Conservation (phyloP, 176 grass and related monocot genomes). For the Puccinellia tenuiflora region DNA sequence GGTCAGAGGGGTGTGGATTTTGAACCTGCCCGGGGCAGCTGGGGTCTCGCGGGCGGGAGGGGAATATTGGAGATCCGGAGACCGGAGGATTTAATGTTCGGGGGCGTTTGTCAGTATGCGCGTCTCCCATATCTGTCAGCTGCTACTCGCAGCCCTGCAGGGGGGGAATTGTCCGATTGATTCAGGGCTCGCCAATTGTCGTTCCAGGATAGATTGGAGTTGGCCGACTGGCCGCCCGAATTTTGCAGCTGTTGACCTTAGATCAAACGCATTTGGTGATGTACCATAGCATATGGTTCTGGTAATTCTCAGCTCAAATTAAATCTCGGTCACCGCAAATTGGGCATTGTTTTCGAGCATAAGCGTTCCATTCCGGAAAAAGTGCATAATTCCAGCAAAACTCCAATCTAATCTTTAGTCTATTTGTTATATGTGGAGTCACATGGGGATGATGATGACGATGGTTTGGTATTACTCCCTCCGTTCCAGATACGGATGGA, state of each 20-base stretch:
- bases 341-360: not conserved
- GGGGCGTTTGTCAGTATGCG: constrained; percentile 21
- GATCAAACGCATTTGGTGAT: not conserved
- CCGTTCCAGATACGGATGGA: too few relatives aligned
- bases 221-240: not conserved
- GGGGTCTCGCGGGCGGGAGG: not conserved
- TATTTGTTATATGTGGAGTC: not conserved
- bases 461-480: not conserved
- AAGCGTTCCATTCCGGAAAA: not conserved
- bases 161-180: not conserved
- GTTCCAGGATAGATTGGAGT: not conserved
- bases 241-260: constrained; percentile 1
- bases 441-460: not conserved
- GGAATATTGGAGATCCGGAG: constrained; percentile 20
- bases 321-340: not conserved
- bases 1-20: not conserved
- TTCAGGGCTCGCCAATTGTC: constrained; percentile 11
- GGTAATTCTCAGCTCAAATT: not conserved
- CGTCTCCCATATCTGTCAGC: not conserved
- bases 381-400: not conserved
- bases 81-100: not conserved
- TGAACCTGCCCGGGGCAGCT: not conserved
- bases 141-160: not conserved
- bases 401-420: not conserved
- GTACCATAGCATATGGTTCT: not conserved